Conservation (phyloP, 345 rosid species). For the Syzygium aqueum region DNA sequence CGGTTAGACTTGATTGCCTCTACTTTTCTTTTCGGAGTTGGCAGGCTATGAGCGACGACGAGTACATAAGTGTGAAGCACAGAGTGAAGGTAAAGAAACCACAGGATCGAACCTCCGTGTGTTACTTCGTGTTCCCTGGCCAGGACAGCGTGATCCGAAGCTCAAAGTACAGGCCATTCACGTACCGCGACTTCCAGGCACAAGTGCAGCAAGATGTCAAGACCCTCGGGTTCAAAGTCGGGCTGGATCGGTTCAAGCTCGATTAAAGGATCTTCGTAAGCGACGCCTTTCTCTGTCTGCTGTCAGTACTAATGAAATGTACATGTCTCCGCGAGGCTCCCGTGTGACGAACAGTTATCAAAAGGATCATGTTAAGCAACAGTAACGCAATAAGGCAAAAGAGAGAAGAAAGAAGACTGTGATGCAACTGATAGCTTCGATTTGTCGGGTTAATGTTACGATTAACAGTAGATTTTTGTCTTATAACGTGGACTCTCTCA, state of each 20-base stretch:
- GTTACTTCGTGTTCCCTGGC: conserved; percentile 75
- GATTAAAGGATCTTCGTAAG: background rate
- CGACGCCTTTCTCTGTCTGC: no score
- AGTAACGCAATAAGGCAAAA: background rate
- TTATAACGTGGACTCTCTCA: background rate
- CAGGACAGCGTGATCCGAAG: conserved; percentile 43
- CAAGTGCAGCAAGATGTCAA: conserved; percentile 61
- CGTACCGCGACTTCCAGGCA: conserved; percentile 55
- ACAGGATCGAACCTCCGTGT: conserved; percentile 51
- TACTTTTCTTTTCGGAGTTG: background rate
- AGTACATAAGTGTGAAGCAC: conserved; percentile 52
- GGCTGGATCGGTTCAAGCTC: conserved; percentile 52
- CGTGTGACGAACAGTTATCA: background rate
- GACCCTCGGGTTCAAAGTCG: conserved; percentile 53
- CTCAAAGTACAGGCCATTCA: conserved; percentile 61
- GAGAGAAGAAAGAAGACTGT: background rate
- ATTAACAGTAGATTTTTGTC: background rate
- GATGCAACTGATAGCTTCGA: background rate
- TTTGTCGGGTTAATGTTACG: background rate
- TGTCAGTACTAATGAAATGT: background rate
- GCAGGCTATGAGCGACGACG: conserved; percentile 70
- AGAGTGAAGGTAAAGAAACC: conserved; percentile 40
- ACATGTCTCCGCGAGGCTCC: background rate
- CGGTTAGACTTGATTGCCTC: background rate
- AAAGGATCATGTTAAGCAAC: no score